phyloP scores from a whole-genome alignment of 495 filamentous ascomycete genomes.

The Annulohypoxylon moriforme region DNA sequence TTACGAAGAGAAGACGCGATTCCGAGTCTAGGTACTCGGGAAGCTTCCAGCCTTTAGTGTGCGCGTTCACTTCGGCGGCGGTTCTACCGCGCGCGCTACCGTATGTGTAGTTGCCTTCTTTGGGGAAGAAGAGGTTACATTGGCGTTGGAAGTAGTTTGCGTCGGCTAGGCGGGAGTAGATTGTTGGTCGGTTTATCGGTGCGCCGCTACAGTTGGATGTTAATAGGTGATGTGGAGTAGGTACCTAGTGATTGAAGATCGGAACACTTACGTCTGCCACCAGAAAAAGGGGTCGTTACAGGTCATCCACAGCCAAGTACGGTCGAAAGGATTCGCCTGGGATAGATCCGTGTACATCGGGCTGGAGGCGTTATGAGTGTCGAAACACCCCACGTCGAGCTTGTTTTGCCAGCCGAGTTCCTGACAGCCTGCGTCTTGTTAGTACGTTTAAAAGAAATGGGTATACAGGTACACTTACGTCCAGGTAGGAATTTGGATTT shows the following conservation, averaged over 20 bases:
- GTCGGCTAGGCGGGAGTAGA: constrained; percentile 67
- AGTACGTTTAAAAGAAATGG: not conserved
- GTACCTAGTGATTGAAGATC: not conserved
- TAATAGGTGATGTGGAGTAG: constrained; percentile 45
- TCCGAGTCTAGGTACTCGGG: constrained; percentile 52
- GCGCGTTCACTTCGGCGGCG: constrained; percentile 62
- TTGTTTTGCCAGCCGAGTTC: constrained; percentile 55
- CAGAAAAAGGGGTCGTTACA: constrained; percentile 74
- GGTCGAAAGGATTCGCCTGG: constrained; percentile 58
- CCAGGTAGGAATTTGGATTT: constrained; percentile 59
- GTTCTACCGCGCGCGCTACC: constrained; percentile 61
- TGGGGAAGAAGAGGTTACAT: constrained; percentile 68
- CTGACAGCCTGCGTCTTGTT: constrained; percentile 35
- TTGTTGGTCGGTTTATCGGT: constrained; percentile 49
- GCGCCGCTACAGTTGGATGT: constrained; percentile 53
- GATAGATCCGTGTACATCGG: constrained; percentile 64
- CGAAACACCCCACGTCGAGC: constrained; percentile 62
- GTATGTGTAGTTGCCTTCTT: constrained; percentile 60
- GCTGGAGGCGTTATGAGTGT: constrained; percentile 66
- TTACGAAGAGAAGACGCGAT: constrained; percentile 67
- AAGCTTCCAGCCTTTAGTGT: constrained; percentile 66
- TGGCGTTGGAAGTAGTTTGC: constrained; percentile 67
- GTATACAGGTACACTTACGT: constrained; percentile 50
- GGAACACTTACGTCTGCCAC: constrained; percentile 62
- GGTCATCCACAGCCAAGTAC: constrained; percentile 71